Evolutionary conservation across 2,329 filamentous ascomycete genomes (phyloP).

Genomic region (Dactylellina drechsleri): DNA sequence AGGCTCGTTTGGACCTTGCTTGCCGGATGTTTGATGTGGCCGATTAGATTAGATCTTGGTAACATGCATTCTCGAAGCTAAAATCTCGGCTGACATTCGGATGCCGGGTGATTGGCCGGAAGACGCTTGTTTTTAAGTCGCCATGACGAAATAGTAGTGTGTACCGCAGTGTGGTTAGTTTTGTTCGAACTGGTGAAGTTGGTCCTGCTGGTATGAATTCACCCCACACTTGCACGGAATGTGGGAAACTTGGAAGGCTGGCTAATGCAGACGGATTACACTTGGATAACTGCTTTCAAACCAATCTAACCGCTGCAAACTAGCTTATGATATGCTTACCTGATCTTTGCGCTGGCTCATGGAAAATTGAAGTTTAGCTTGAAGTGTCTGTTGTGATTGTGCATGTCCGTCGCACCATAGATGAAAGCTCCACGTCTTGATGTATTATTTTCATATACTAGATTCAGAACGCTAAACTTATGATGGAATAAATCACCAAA

Average conservation of each 20-base stretch:
- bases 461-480: too few relatives aligned
- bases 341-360: neutral
- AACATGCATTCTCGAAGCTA: neutral
- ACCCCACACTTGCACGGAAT: too few relatives aligned
- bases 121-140: neutral
- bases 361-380: neutral
- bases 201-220: too few relatives aligned
- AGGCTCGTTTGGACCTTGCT: neutral
- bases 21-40: neutral
- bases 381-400: too few relatives aligned
- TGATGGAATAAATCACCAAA: too few relatives aligned
- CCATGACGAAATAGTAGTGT: slow-evolving; percentile 10
- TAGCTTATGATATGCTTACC: slow-evolving; percentile 2
- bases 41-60: neutral
- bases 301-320: too few relatives aligned
- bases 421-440: too few relatives aligned
- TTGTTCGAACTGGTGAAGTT: too few relatives aligned
- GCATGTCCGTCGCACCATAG: too few relatives aligned
- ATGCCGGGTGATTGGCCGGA: slow-evolving; percentile 29
- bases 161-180: too few relatives aligned
- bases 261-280: neutral
- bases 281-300: too few relatives aligned
- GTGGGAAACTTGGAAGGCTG: neutral
- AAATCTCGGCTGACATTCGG: slow-evolving; percentile 27
- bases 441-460: too few relatives aligned